Conservation (phyloP, 2,329 filamentous ascomycete species). For the Botrytis medusae region DNA sequence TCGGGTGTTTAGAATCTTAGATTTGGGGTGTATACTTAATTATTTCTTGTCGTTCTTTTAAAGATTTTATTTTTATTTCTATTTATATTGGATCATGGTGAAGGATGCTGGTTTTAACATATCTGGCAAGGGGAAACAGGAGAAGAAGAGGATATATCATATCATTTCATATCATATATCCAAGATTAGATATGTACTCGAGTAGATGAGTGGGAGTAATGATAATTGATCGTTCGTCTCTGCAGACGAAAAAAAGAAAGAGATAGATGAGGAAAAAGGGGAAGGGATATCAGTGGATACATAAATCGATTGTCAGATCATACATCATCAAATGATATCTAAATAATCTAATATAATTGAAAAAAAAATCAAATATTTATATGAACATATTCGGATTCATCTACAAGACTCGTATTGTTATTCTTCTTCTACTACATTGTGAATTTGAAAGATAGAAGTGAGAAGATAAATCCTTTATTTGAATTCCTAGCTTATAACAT, state of each 20-base stretch:
- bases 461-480: too few species aligned
- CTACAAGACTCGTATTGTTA: too few species aligned
- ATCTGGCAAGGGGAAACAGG: neutral
- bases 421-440: too few species aligned
- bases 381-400: too few species aligned
- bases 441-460: too few species aligned
- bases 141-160: neutral
- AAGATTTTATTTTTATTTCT: neutral
- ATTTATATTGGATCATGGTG: neutral
- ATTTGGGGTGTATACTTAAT: neutral
- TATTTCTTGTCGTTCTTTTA: neutral
- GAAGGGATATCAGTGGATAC: neutral
- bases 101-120: neutral
- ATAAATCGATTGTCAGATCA: neutral
- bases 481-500: too few species aligned
- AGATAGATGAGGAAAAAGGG: neutral
- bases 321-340: neutral
- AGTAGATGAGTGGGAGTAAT: neutral
- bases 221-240: neutral
- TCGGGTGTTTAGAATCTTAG: slow-evolving; percentile 25
- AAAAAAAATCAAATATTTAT: too few species aligned
- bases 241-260: neutral
- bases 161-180: neutral
- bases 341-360: neutral
- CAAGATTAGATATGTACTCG: neutral